Evolutionary conservation across 257 asterid genomes (phyloP), one percentile per base, ranked within the genome.

Genomic region (Cruciata laevipes): DNA sequence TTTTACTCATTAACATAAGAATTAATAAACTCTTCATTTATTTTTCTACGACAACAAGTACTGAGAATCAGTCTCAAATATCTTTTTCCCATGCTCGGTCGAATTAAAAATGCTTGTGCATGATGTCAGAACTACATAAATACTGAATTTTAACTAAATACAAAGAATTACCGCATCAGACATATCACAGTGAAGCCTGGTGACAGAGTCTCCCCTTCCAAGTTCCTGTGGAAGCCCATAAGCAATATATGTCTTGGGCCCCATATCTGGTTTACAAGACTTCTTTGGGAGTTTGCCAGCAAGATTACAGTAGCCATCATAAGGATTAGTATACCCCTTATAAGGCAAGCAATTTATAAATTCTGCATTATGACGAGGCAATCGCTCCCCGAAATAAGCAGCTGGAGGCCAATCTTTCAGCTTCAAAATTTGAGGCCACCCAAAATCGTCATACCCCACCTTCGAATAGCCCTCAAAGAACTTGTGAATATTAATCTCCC

Each of bases 191-290:
- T 92, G 98, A 68, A 92, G 86, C 75, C 85, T 92, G 42, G 96
- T 87, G 7, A 92, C 97, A 76, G 98, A 93, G 79, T 93, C 98
- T 57, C 94, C 97, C 35, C 97, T 87, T 52, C 96, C 95, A 63
- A 93, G 74, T 75, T 93, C 98, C 63, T 78, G 85, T 59, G 85
- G 71, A 72, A 83, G 57, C 68, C 97, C 98, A 74, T 93, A 93
- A 35, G 97, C 98, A 72, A 93, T 93, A 69, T 88, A 89, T 67
- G 97, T 86, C 83, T 93, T 90, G 57, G 98, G 98, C 27, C 98
- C 98, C 89, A 93, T 51, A 77, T 90, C 97, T 17, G 97, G 97
- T 79, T 86, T 88, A 71, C 81, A 73, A 61, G 81, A 78, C 7
- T 62, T 7, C 7, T 53, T 1, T 0, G 96, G 94, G 49, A 93